phyloP scores from a whole-genome alignment of 202 grass and related monocot genomes.

The Schoenoplectus triqueter region DNA sequence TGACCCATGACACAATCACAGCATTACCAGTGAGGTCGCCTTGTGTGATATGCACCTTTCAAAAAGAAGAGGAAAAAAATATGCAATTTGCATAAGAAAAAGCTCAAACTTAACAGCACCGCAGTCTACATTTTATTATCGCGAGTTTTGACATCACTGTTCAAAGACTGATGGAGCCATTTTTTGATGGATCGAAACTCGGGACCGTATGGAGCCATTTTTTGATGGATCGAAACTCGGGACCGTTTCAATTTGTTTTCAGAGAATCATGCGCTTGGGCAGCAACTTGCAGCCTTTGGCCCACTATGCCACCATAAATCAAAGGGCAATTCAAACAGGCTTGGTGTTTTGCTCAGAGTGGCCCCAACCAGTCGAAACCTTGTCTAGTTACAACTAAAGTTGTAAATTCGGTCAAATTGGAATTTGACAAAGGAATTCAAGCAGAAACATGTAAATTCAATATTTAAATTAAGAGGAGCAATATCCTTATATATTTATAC shows the following conservation, averaged over 20 bases:
- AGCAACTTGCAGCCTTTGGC: not conserved
- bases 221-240: not conserved
- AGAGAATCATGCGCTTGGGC: not conserved
- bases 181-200: not conserved
- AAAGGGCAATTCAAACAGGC: not conserved
- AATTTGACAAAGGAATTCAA: not conserved
- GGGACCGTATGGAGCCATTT: conserved; percentile 8
- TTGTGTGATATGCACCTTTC: conserved; percentile 93
- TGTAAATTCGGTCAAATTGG: not conserved
- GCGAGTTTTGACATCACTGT: not conserved
- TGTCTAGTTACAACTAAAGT: not conserved
- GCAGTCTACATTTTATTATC: no score
- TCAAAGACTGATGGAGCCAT: not conserved
- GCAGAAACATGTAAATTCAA: no score
- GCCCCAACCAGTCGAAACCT: not conserved
- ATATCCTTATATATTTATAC: no score
- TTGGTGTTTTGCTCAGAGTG: not conserved
- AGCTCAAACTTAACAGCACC: not conserved
- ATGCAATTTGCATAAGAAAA: conserved; percentile 1
- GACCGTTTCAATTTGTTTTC: not conserved
- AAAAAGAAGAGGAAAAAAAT: conserved; percentile 11
- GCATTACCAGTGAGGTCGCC: conserved; percentile 65
- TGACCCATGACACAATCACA: conserved; percentile 93
- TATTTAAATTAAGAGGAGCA: no score
- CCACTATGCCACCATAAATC: not conserved